Evolutionary conservation across 352 stramenopile species (phyloP), one percentile per base, ranked within the genome.

Genomic region (Pythium dissimile): DNA sequence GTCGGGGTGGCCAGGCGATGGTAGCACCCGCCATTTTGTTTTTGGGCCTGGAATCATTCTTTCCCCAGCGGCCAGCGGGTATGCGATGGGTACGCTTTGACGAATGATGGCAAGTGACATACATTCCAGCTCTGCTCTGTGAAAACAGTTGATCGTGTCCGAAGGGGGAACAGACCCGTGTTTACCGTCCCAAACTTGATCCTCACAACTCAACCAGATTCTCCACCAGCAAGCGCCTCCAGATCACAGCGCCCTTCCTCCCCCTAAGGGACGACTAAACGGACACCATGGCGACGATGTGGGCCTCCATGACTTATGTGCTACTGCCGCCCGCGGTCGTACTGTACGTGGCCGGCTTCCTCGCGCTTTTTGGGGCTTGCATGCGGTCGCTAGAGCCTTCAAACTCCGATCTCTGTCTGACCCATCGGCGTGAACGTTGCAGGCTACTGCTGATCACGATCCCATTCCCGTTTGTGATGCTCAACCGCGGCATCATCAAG

Each of bases 391-490:
- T 23, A 13, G 41, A 50, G 16, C 21, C 28, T 5, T 7, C 18
- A 2, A 28, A 28, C 5, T 4, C 20, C 24, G 18, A 31, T 18
- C 23, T n/a, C 2, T 48, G 8, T 21, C 41, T 20, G 4, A 47
- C 21, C 18, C 20, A 8, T 45, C 2, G n/a, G 13, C 18, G 23
- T 6, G 24, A 20, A 20, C 11, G 44, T 5, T 45, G 8, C 58
- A 89, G 83, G 15, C 64, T 92, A 32, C 60, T 92, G 49, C 69
- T 92, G 38, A 67, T 92, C 42, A 92, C 83, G 31, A 89, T 92
- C 55, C 83, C 83, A 41, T 88, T 89, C 58, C 82, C 83, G 13
- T 62, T 76, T 18, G 16, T 80, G 26, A 26, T 78, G 42, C 41
- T 87, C 8, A 89, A 89, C 63, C 73, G 73, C 26, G 78, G 74